Evolutionary conservation across 2,329 filamentous ascomycete genomes (phyloP).

Genomic region (Claviceps maximensis): DNA sequence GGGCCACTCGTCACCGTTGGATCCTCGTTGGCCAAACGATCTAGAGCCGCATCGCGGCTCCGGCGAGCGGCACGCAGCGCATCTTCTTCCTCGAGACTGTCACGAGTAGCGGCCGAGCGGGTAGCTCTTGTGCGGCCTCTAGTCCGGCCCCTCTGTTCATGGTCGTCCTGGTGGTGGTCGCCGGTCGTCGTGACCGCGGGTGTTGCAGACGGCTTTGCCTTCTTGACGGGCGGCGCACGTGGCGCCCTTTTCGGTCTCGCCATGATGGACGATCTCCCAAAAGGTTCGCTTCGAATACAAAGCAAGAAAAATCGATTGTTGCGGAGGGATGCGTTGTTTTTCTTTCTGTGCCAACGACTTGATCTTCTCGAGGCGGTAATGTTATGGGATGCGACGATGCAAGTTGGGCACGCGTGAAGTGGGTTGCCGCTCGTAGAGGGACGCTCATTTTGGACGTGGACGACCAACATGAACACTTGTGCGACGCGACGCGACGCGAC

Average conservation of each 20-base stretch:
- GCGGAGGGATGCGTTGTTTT: no score
- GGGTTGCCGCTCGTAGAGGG: neutral
- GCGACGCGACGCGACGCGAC: constrained; percentile 12
- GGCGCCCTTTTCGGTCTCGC: constrained; percentile 9
- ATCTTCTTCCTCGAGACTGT: constrained; percentile 14
- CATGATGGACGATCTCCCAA: constrained; percentile 2
- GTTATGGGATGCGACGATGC: neutral
- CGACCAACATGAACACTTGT: neutral
- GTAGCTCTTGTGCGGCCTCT: constrained; percentile 12
- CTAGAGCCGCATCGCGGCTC: constrained; percentile 24
- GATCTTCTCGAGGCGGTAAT: neutral
- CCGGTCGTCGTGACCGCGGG: neutral
- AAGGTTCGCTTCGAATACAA: neutral
- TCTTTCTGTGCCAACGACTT: neutral
- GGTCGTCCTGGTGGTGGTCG: constrained; percentile 5
- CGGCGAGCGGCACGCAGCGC: constrained; percentile 14
- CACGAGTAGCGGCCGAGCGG: constrained; percentile 6
- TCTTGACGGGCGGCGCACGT: constrained; percentile 2
- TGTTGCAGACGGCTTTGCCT: neutral
- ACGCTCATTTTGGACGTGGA: neutral
- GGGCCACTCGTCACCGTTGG: constrained; percentile 16
- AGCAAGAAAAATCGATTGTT: no score
- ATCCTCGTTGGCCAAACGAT: constrained; percentile 22
- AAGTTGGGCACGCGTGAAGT: neutral
- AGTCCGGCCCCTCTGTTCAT: constrained; percentile 16